Conservation (phyloP, 345 rosid species). For the Salix koriyanagi region DNA sequence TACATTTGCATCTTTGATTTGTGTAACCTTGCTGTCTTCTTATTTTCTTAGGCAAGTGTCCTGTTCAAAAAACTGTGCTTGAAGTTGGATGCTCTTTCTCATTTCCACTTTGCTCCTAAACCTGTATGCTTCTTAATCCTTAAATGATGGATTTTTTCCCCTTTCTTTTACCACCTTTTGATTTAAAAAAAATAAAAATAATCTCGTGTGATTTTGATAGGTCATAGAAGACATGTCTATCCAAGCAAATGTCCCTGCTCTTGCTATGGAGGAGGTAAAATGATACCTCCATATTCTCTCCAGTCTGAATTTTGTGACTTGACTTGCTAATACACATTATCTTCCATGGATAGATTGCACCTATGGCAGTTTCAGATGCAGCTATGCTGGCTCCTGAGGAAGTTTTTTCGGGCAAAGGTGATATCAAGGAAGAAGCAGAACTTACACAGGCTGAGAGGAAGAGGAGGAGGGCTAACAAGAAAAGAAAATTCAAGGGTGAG, state of each 20-base stretch:
- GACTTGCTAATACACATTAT: constrained; percentile 8
- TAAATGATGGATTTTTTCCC: background rate
- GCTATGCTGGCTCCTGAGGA: constrained; percentile 99
- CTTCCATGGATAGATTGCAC: constrained; percentile 64
- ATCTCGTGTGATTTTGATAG: constrained; percentile 34
- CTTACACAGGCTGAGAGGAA: constrained; percentile 78
- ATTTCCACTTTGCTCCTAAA: constrained; percentile 93
- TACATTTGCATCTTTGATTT: background rate
- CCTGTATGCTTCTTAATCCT: constrained; percentile 56
- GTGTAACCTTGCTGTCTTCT: constrained; percentile 8
- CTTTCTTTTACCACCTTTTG: background rate
- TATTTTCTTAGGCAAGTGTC: constrained; percentile 54
- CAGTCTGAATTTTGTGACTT: background rate
- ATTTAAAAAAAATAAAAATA: background rate
- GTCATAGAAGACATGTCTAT: constrained; percentile 88
- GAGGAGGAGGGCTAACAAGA: constrained; percentile 97
- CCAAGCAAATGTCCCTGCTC: constrained; percentile 86
- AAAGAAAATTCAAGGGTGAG: constrained; percentile 78
- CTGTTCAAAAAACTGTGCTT: constrained; percentile 76
- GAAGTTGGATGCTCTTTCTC: constrained; percentile 96
- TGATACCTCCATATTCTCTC: background rate
- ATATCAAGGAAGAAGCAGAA: constrained; percentile 79
- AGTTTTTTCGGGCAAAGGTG: constrained; percentile 75
- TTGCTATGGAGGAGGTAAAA: constrained; percentile 96
- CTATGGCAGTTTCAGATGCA: constrained; percentile 87